phyloP scores from a whole-genome alignment of 176 grass and related monocot genomes.

The Juncus inflexus region DNA sequence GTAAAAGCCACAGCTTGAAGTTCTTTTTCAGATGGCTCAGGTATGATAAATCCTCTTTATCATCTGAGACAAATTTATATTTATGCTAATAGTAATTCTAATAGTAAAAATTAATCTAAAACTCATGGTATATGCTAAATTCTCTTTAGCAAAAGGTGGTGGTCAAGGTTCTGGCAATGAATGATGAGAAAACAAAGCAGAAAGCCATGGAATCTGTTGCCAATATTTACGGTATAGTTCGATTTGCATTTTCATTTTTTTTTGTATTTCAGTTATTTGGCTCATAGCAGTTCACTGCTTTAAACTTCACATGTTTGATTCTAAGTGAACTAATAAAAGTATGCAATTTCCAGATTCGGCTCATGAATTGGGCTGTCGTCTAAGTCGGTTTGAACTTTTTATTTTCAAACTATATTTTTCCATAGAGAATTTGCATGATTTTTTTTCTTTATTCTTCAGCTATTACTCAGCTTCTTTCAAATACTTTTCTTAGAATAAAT shows the following conservation, averaged over 20 bases:
- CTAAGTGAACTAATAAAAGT: too few relatives aligned
- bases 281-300: too few relatives aligned
- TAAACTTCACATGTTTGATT: too few relatives aligned
- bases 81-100: neutral
- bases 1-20: too few relatives aligned
- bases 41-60: conserved; percentile 35
- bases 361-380: too few relatives aligned
- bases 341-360: too few relatives aligned
- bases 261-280: neutral
- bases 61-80: neutral
- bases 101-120: conserved; percentile 1
- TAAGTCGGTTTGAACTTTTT: too few relatives aligned
- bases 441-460: too few relatives aligned
- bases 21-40: conserved; percentile 50
- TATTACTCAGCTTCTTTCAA: too few relatives aligned
- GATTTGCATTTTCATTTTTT: conserved; percentile 2
- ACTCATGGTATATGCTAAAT: neutral
- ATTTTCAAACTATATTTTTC: too few relatives aligned
- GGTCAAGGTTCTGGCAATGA: conserved; percentile 71
- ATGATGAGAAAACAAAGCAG: conserved; percentile 79
- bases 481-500: too few relatives aligned
- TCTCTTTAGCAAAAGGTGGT: conserved; percentile 65
- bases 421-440: conserved; percentile 13
- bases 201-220: conserved; percentile 82
- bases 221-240: conserved; percentile 63